Evolutionary conservation across 768 basidiomycete species (phyloP), one percentile per base, ranked within the genome.

Genomic region (Suillus decipiens): DNA sequence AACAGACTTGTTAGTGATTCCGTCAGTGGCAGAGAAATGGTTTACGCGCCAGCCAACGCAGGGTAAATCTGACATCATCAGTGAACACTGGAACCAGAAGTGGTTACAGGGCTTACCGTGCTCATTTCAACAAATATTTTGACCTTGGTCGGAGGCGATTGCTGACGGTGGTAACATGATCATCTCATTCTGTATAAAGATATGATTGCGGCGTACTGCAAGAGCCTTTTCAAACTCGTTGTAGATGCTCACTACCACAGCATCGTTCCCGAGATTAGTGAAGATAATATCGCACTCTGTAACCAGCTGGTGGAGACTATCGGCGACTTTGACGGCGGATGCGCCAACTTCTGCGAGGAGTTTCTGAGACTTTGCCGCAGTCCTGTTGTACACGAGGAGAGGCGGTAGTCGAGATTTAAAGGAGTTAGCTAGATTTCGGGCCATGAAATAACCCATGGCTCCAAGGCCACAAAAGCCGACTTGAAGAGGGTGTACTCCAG

Each of bases 101-200:
- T 22, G 11, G 48, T 37, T 37, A 37, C 33, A 24, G 59, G 22
- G 76, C 86, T 61, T 61, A 92, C 91, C 3, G 93, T 96, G 76
- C 87, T 88, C 14, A 89, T 93, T 68, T 96, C 93, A 37, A 94
- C 88, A 66, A 95, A 93, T 55, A 93, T 89, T 72, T 88, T 94
- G 67, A 79, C 74, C 71, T 77, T 80, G 9, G 79, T 71, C 1
- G 83, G 79, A 37, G 81, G 79, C n/a, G 69, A 67, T 67, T 70
- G 70, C 78, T 86, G 64, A 69, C 41, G 66, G 63, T 17, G 48
- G 56, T 61, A 70, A 65, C 39, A 22, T 58, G 24, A 12, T 28
- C 17, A 36, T 22, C 11, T 42, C 54, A 60, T 56, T 37, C 59
- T 17, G n/a, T 28, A 47, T 15, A 36, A 56, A 47, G 34, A 31